phyloP scores from a whole-genome alignment of 176 grass and related monocot genomes.

The Carex pumila region DNA sequence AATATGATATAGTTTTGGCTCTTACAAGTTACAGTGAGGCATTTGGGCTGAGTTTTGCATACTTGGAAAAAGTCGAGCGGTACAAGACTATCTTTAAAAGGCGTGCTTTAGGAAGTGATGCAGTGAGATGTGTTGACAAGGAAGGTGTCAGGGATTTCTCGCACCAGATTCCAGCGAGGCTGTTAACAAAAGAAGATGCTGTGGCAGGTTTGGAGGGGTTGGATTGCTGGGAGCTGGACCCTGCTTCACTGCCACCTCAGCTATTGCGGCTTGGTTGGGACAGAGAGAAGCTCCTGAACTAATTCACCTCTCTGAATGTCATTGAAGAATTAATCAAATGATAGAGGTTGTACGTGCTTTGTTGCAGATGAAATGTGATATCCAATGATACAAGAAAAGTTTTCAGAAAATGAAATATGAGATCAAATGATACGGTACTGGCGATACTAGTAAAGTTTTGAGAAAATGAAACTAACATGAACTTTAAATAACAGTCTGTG shows the following conservation, averaged over 20 bases:
- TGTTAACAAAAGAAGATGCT: constrained; percentile 35
- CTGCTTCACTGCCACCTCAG: constrained; percentile 67
- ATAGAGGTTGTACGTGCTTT: neutral
- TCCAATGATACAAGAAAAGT: neutral
- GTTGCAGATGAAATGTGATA: neutral
- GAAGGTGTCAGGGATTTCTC: constrained; percentile 47
- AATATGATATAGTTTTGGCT: constrained; percentile 65
- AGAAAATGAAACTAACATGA: neutral
- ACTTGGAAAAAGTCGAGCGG: constrained; percentile 70
- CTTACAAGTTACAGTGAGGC: constrained; percentile 51
- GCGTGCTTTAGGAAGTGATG: constrained; percentile 32
- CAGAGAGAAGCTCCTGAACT: constrained; percentile 5
- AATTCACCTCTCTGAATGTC: neutral
- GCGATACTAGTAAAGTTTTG: neutral
- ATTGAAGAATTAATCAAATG: neutral
- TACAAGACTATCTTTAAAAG: constrained; percentile 84
- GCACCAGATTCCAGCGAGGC: constrained; percentile 61
- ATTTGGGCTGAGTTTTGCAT: constrained; percentile 61
- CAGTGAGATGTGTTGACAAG: constrained; percentile 43
- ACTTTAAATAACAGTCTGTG: neutral
- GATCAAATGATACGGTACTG: neutral
- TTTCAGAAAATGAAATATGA: neutral
- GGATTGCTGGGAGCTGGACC: constrained; percentile 88
- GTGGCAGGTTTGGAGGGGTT: constrained; percentile 30
- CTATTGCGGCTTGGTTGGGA: constrained; percentile 21